phyloP scores from a whole-genome alignment of 352 stramenopile species.

The Pythium vanterpoolii region DNA sequence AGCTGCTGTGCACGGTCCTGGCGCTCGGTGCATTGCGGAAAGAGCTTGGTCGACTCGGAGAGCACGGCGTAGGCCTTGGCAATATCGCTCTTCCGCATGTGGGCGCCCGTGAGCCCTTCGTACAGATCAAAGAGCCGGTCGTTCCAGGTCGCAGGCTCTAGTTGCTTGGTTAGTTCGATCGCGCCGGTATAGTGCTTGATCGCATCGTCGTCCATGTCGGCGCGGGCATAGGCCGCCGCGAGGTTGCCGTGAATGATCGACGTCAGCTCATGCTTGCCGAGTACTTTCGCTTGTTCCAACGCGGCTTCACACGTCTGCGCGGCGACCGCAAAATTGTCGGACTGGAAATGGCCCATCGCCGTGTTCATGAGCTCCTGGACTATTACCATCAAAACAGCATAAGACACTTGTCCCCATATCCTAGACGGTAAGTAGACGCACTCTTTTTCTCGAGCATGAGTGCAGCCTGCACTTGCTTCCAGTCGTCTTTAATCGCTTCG shows the following conservation, averaged over 20 bases:
- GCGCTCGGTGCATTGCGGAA: slow-evolving; percentile 37
- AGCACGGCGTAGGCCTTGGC: slow-evolving; percentile 49
- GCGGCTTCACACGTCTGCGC: slow-evolving; percentile 43
- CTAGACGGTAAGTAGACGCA: neutral
- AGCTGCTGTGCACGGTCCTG: slow-evolving; percentile 42
- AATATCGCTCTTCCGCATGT: slow-evolving; percentile 54
- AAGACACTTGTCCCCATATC: neutral
- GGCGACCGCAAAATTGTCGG: slow-evolving; percentile 47
- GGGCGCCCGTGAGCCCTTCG: slow-evolving; percentile 46
- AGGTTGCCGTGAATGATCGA: slow-evolving; percentile 66
- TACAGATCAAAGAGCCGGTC: slow-evolving; percentile 62
- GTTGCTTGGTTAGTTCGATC: slow-evolving; percentile 32
- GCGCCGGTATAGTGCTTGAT: slow-evolving; percentile 63
- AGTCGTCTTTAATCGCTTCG: slow-evolving; percentile 47
- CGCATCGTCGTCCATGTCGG: slow-evolving; percentile 50
- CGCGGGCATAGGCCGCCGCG: slow-evolving; percentile 49
- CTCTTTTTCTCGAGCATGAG: slow-evolving; percentile 40
- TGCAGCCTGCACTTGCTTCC: slow-evolving; percentile 40
- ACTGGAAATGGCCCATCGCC: slow-evolving; percentile 61
- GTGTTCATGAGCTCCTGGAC: slow-evolving; percentile 52
- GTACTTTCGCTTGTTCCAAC: slow-evolving; percentile 41
- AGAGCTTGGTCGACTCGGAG: slow-evolving; percentile 44
- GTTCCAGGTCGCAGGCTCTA: slow-evolving; percentile 22
- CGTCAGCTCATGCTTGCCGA: slow-evolving; percentile 64
- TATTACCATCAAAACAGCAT: neutral